Base-by-base conservation (phyloP, 768 basidiomycete genomes). In the Podaxis pistillaris region DNA sequence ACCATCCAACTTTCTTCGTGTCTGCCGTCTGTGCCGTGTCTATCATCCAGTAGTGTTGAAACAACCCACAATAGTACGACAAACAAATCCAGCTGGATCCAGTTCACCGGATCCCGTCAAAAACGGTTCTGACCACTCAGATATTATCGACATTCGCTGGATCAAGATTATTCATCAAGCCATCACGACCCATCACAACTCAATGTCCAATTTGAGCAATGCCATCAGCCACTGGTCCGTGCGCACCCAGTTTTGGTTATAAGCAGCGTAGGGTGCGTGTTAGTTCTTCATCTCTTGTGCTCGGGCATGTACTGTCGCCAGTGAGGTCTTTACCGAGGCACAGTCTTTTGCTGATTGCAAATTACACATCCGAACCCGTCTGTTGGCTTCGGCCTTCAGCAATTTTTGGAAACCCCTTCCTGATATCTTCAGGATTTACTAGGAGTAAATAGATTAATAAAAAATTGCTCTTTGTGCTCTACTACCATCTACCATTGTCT, bases 291-390 rank as follows among this genome's bases (percentile, higher is more conserved):
- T 88, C 88, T 89, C 89, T 93, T 93, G 90, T 92, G 90, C 90
- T 91, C 89, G 90, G 90, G 90, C 88, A 89, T 86, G 90, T 87
- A 90, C 89, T 90, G 88, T 91, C 89, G 88, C 86, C 87, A 90
- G 90, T 93, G 91, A 93, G 89, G 91, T 93, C 82, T 86, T 81
- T 90, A 93, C 91, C 88, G 91, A 93, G 89, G 86, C 88, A 89
- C 87, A 91, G 89, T 90, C 84, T 91, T 74, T 93, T 91, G 91
- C 90, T 93, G 88, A 88, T 93, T 93, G 90, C 90, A 93, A 93
- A 93, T 90, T 92, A 91, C 83, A 90, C 90, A 93, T 93, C 91
- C 91, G 89, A 91, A 92, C 89, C 75, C 90, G 89, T 92, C 90
- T 89, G 84, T 86, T 74, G 82, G 88, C 89, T 91, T 90, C 80